These are phyloP conservation scores for Aspergillus cristatus DNA, from an alignment of 495 filamentous ascomycete species.

Conservation along the genomic window DNA sequence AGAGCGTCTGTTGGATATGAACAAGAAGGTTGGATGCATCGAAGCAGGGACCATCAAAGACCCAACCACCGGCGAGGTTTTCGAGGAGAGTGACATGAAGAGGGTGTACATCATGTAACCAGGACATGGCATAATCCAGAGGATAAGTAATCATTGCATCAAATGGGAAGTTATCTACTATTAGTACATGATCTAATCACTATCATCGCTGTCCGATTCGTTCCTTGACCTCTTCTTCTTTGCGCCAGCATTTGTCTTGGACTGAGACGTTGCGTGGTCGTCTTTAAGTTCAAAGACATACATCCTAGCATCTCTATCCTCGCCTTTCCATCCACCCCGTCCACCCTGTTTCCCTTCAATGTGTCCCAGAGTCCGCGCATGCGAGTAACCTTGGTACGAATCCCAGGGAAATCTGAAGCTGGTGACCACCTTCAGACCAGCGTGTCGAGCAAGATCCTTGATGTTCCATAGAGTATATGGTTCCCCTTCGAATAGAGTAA, in stretches of 20 bases:
- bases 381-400: conserved; percentile 76
- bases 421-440: conserved; percentile 61
- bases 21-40: conserved; percentile 49
- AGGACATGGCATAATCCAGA: no score
- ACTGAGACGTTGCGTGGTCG: conserved; percentile 10
- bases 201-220: conserved; percentile 35
- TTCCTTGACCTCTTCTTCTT: conserved; percentile 35
- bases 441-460: conserved; percentile 70
- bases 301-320: conserved; percentile 63
- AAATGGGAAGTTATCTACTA: no score
- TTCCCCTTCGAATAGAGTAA: conserved; percentile 85
- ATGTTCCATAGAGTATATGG: conserved; percentile 96
- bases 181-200: no score
- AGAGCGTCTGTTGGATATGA: conserved; percentile 62
- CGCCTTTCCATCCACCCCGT: conserved; percentile 63
- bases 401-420: conserved; percentile 69
- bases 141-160: no score
- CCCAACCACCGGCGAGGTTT: conserved; percentile 65
- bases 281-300: conserved; percentile 68
- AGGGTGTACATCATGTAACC: conserved; percentile 80
- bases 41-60: conserved; percentile 64
- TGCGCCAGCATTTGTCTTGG: not conserved
- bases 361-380: conserved; percentile 79
- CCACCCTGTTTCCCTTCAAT: conserved; percentile 51
- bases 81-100: conserved; percentile 50